phyloP scores from a whole-genome alignment of 2,329 filamentous ascomycete species.

The Penicillium sp. region DNA sequence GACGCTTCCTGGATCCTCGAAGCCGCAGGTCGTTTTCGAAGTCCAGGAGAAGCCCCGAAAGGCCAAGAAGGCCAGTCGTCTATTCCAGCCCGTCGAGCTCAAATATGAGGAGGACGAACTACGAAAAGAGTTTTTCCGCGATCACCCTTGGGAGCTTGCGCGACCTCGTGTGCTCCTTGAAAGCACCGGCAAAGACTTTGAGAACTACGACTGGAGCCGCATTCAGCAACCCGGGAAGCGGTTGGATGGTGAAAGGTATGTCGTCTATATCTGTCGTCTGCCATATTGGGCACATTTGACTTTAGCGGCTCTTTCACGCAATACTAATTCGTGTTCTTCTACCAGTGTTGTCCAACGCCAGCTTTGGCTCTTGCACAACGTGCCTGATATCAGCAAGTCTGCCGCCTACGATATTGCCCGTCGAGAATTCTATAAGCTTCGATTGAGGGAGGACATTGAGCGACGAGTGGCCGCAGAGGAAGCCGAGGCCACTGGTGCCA shows the following conservation, averaged over 20 bases:
- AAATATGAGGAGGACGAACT: conserved; percentile 78
- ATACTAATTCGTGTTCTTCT: background rate
- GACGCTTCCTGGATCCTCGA: conserved; percentile 26
- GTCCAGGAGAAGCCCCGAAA: conserved; percentile 40
- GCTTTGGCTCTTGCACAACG: conserved; percentile 71
- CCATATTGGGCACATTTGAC: background rate
- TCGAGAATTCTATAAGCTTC: conserved; percentile 81
- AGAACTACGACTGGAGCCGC: conserved; percentile 72
- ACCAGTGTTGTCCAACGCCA: conserved; percentile 86
- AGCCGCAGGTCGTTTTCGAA: conserved; percentile 36
- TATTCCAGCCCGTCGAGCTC: conserved; percentile 77
- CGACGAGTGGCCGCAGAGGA: conserved; percentile 81
- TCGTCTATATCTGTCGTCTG: conserved; percentile 1
- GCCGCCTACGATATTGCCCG: conserved; percentile 81
- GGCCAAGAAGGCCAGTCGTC: conserved; percentile 61
- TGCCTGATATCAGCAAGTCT: conserved; percentile 54
- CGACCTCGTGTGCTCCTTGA: conserved; percentile 81
- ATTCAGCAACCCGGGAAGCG: conserved; percentile 69
- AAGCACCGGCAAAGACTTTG: conserved; percentile 74
- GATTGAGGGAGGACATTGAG: conserved; percentile 78
- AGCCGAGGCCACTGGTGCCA: conserved; percentile 75
- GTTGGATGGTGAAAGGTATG: conserved; percentile 78
- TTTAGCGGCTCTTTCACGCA: background rate
- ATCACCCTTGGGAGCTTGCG: conserved; percentile 97
- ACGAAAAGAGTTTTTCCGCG: conserved; percentile 76